These are phyloP conservation scores for Capsaspora owczarzaki DNA, from an alignment of 78 protist species.

Conservation along the genomic window DNA sequence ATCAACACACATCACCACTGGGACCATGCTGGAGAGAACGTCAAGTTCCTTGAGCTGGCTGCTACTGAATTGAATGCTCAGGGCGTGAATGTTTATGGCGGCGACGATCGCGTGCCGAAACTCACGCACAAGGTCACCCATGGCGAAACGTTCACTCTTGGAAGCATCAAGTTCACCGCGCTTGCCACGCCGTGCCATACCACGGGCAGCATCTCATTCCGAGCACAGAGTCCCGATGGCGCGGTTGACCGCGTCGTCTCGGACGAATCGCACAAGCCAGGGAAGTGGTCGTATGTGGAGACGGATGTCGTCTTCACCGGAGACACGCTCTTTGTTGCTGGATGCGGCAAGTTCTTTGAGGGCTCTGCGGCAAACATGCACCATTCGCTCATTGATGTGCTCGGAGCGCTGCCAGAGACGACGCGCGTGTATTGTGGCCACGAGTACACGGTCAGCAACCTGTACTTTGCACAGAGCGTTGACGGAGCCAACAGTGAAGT, in stretches of 20 bases:
- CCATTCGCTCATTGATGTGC: conserved; percentile 18
- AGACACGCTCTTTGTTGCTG: conserved; percentile 62
- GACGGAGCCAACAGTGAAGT: conserved; percentile 49
- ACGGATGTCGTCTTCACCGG: conserved; percentile 24
- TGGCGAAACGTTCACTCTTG: background rate
- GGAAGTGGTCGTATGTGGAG: background rate
- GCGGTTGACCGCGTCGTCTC: too few species aligned
- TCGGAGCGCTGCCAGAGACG: conserved; percentile 33
- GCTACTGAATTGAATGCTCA: background rate
- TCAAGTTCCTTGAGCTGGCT: background rate
- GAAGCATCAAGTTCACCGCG: conserved; percentile 24
- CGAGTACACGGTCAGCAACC: conserved; percentile 67
- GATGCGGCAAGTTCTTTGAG: conserved; percentile 68
- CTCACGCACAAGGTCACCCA: conserved; percentile 4
- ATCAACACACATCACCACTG: conserved; percentile 78
- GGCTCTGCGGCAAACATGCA: conserved; percentile 63
- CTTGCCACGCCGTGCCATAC: conserved; percentile 71
- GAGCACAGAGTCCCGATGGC: background rate
- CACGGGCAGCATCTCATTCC: background rate
- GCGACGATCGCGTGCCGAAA: background rate
- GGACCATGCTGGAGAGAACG: conserved; percentile 76
- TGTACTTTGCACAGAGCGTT: conserved; percentile 53
- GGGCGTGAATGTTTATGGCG: background rate
- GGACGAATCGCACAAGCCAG: background rate
- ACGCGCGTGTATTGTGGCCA: conserved; percentile 68